These are phyloP conservation scores for Ogataea polymorpha DNA, from an alignment of 805 yeast species.

Conservation along the genomic window DNA sequence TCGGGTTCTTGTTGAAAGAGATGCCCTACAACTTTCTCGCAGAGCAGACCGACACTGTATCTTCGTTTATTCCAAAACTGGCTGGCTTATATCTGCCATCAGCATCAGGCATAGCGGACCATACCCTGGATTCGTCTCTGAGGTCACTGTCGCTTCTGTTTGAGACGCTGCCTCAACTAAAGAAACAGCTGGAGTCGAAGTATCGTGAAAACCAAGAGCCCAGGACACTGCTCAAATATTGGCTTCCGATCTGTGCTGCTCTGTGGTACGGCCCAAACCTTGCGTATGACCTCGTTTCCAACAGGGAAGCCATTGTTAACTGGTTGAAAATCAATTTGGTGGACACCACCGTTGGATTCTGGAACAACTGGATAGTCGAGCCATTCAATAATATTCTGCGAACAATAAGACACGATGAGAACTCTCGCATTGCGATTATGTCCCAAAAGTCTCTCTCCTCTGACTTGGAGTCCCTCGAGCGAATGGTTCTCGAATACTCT, in stretches of 20 bases:
- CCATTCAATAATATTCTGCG: constrained; percentile 71
- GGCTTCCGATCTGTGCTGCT: constrained; percentile 46
- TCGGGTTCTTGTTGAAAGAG: constrained; percentile 37
- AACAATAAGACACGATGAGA: constrained; percentile 82
- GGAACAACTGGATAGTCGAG: constrained; percentile 76
- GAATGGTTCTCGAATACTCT: constrained; percentile 82
- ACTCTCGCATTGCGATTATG: constrained; percentile 68
- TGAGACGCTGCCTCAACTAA: constrained; percentile 6
- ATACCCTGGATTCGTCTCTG: constrained; percentile 12
- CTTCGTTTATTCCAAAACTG: constrained; percentile 2
- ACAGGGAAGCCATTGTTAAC: constrained; percentile 48
- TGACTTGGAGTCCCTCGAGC: constrained; percentile 74
- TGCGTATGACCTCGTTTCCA: constrained; percentile 41
- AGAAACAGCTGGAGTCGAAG: background rate
- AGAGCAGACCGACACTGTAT: background rate
- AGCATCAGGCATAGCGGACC: background rate
- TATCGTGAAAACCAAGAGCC: constrained; percentile 36
- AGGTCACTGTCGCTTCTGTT: constrained; percentile 8
- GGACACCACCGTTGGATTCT: constrained; percentile 65
- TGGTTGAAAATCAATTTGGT: constrained; percentile 60
- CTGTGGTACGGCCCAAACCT: constrained; percentile 54
- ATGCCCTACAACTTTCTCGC: constrained; percentile 27
- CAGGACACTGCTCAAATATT: constrained; percentile 46
- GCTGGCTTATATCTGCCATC: background rate
- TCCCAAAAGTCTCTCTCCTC: constrained; percentile 75